Percentiles rank a stretch among this genome's conserved stretches.
Conservation (phyloP, 192 early-diverging fungal species). For the Funneliformis geosporum region DNA sequence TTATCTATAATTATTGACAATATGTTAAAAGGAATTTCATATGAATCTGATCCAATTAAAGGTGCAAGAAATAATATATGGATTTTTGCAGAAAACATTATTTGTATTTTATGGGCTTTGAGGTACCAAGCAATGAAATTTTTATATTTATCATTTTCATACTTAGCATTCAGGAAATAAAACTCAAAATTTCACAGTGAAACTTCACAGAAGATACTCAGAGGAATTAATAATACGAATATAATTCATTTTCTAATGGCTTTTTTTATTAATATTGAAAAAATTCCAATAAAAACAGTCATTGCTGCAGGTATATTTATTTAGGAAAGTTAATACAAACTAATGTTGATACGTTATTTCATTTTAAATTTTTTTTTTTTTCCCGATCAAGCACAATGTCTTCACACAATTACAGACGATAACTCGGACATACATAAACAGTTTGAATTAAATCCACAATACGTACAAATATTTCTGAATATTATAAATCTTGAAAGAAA, state of each 20-base stretch:
- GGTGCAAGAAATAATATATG: constrained; percentile 49
- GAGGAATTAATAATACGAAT: constrained; percentile 65
- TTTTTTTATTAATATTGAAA: constrained; percentile 59
- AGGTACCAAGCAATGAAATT: constrained; percentile 30
- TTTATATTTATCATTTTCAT: background rate
- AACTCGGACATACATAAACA: constrained; percentile 60
- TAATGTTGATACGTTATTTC: background rate
- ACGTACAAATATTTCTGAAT: constrained; percentile 52
- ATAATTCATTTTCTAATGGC: constrained; percentile 68
- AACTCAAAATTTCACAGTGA: constrained; percentile 49
- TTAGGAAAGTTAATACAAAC: background rate
- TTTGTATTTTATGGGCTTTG: constrained; percentile 58
- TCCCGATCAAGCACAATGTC: constrained; percentile 62
- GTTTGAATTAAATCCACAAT: constrained; percentile 59
- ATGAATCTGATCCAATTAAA: constrained; percentile 37
- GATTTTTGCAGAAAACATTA: constrained; percentile 61
- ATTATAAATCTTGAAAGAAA: constrained; percentile 40
- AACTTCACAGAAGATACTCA: constrained; percentile 65
- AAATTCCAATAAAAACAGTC: constrained; percentile 50
- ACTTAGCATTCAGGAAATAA: background rate
- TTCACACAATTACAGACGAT: constrained; percentile 83
- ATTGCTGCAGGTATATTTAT: constrained; percentile 51
- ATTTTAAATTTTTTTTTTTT: constrained; percentile 23
- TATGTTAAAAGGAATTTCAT: constrained; percentile 36
- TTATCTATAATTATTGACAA: constrained; percentile 39